phyloP scores from a whole-genome alignment of 441 rosid genomes.

The Euphorbia neoarborescens region DNA sequence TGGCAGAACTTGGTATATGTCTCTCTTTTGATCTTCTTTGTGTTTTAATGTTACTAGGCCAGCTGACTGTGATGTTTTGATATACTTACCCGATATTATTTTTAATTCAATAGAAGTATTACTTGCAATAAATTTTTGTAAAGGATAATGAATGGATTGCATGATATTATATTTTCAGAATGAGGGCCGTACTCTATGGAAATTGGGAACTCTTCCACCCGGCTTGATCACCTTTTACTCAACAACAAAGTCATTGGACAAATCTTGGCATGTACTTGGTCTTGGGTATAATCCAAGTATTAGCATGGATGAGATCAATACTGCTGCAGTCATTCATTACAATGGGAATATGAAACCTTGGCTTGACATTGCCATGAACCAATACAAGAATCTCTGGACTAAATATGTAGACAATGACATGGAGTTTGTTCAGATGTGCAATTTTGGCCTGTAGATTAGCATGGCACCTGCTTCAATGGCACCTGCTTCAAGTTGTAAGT shows the following conservation, averaged over 20 bases:
- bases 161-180: conserved; percentile 39
- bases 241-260: conserved; percentile 67
- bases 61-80: neutral
- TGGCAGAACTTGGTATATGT: conserved; percentile 70
- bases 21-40: conserved; percentile 7
- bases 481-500: conserved; percentile 22
- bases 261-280: conserved; percentile 85
- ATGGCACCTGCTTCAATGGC: conserved; percentile 4
- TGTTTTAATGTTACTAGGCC: neutral
- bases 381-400: conserved; percentile 73
- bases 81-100: neutral
- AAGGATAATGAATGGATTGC: conserved; percentile 5
- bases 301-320: conserved; percentile 68
- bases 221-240: conserved; percentile 80
- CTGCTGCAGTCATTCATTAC: conserved; percentile 82
- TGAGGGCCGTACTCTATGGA: conserved; percentile 62
- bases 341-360: conserved; percentile 95
- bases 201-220: conserved; percentile 62
- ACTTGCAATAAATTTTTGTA: neutral
- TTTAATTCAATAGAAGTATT: neutral
- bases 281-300: conserved; percentile 86
- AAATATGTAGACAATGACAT: conserved; percentile 78
- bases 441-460: conserved; percentile 62
- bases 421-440: conserved; percentile 92
- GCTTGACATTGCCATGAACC: conserved; percentile 87